Percentiles rank a stretch among this genome's conserved stretches.
phyloP scores from a whole-genome alignment of 768 basidiomycete species.

The Mycena indigotica region DNA sequence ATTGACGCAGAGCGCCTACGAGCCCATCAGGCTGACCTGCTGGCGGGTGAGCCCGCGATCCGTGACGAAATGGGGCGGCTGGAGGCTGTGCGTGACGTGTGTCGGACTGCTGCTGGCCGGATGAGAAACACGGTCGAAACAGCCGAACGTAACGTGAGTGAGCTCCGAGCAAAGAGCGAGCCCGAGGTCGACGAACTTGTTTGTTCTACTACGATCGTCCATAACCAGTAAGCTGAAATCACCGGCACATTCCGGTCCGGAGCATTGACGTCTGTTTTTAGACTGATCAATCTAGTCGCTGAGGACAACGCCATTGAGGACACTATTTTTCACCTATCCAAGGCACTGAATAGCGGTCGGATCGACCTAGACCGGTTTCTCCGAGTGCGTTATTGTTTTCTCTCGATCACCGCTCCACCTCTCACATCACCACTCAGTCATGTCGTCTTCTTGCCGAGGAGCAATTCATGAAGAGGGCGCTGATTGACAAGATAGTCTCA shows the following conservation, averaged over 20 bases:
- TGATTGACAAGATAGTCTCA: constrained; percentile 85
- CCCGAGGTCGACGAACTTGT: constrained; percentile 96
- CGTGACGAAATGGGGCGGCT: constrained; percentile 94
- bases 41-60: constrained; percentile 90
- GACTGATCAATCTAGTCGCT: constrained; percentile 95
- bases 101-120: constrained; percentile 73
- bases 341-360: constrained; percentile 87
- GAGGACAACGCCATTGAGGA: constrained; percentile 99
- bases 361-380: constrained; percentile 95
- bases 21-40: constrained; percentile 81
- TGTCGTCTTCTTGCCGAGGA: constrained; percentile 89
- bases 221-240: constrained; percentile 79
- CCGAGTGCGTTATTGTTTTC: constrained; percentile 56
- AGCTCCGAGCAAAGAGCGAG: constrained; percentile 82
- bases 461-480: constrained; percentile 95
- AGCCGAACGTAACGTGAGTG: constrained; percentile 73
- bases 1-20: constrained; percentile 75
- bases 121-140: constrained; percentile 62
- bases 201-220: constrained; percentile 92
- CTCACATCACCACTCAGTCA: constrained; percentile 46
- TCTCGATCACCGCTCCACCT: constrained; percentile 14
- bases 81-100: constrained; percentile 91
- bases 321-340: constrained; percentile 94
- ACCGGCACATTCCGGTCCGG: constrained; percentile 10
- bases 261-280: constrained; percentile 33